Percentiles rank a stretch among this genome's conserved stretches.
These are phyloP conservation scores for Hymenoscyphus infarciens DNA, from an alignment of 2,329 filamentous ascomycete genomes.

Conservation along the genomic window DNA sequence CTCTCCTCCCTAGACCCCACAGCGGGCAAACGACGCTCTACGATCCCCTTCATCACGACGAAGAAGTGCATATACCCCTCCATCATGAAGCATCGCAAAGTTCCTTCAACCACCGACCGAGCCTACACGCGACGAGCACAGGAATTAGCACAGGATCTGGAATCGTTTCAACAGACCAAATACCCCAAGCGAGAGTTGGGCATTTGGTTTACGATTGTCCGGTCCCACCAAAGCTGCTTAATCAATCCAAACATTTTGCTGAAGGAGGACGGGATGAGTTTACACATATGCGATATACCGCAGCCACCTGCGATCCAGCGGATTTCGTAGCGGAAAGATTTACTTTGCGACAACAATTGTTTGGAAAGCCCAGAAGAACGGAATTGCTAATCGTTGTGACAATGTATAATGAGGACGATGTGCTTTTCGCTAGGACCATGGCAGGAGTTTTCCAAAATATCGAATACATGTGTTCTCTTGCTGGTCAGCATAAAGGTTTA, in stretches of 20 bases:
- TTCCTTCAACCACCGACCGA: slow-evolving; percentile 2
- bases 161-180: slow-evolving; percentile 5
- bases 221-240: slow-evolving; percentile 22
- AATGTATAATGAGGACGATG: slow-evolving; percentile 72
- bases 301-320: slow-evolving; percentile 65
- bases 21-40: slow-evolving; percentile 13
- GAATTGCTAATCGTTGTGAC: slow-evolving; percentile 71
- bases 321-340: slow-evolving; percentile 65
- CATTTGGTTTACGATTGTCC: slow-evolving; percentile 25
- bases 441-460: slow-evolving; percentile 69
- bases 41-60: slow-evolving; percentile 10
- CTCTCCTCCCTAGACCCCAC: slow-evolving; percentile 15
- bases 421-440: slow-evolving; percentile 65
- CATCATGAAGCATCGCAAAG: slow-evolving; percentile 6
- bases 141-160: slow-evolving; percentile 4
- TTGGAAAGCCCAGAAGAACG: slow-evolving; percentile 65
- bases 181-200: slow-evolving; percentile 11
- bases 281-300: slow-evolving; percentile 67
- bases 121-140: neutral
- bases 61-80: slow-evolving; percentile 3
- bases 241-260: slow-evolving; percentile 12
- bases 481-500: slow-evolving; percentile 51
- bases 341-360: slow-evolving; percentile 64
- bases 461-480: slow-evolving; percentile 64
- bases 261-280: slow-evolving; percentile 38